A percentile compares a stretch with the other conserved stretches of the same genome.
Evolutionary conservation across 176 grass and related monocot genomes (phyloP).

Genomic region (Pharus latifolius): DNA sequence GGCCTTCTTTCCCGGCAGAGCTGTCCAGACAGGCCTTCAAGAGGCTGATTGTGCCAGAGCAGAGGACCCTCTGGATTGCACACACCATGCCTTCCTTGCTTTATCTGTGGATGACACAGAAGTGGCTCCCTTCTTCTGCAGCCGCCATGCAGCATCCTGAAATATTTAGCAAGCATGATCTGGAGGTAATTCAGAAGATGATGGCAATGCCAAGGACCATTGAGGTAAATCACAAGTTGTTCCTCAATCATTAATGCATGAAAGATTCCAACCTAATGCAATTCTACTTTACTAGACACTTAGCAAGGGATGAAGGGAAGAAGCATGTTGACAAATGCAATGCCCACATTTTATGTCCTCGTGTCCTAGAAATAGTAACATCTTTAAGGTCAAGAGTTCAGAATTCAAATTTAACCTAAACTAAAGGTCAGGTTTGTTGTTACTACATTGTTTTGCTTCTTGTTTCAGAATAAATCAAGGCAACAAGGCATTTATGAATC

Average conservation of each 20-base stretch:
- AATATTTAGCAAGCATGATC: constrained; percentile 48
- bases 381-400: neutral
- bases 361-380: constrained; percentile 6
- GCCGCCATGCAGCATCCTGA: constrained; percentile 35
- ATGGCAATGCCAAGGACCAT: constrained; percentile 26
- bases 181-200: constrained; percentile 53
- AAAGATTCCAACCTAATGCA: neutral
- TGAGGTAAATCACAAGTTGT: constrained; percentile 26
- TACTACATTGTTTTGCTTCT: neutral
- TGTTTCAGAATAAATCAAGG: constrained; percentile 58
- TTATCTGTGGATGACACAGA: constrained; percentile 77
- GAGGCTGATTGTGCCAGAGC: constrained; percentile 39
- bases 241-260: neutral
- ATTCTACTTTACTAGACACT: neutral
- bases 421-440: neutral
- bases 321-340: neutral
- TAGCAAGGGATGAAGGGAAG: neutral
- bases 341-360: neutral
- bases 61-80: constrained; percentile 52
- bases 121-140: constrained; percentile 53
- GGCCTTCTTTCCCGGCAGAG: constrained; percentile 53
- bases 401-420: neutral
- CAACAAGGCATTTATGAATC: constrained; percentile 78
- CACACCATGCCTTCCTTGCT: constrained; percentile 62
- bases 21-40: constrained; percentile 52